A percentile compares a stretch with the other conserved stretches of the same genome.
Evolutionary conservation across 2,329 filamentous ascomycete species (phyloP).

Genomic region (Epichloe brachyelytri): DNA sequence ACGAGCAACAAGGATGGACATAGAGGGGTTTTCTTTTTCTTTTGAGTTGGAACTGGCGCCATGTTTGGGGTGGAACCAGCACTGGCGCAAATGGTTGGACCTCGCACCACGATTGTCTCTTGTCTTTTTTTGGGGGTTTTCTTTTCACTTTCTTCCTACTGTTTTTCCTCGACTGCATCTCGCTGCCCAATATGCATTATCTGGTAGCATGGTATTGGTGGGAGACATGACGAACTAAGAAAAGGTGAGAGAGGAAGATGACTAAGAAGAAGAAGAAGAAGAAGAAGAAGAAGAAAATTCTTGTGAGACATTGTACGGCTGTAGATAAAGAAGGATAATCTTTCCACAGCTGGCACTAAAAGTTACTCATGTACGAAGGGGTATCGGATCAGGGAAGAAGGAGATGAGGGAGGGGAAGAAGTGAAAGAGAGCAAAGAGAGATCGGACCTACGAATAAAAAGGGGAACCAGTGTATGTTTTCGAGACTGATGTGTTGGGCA

Average conservation of each 20-base stretch:
- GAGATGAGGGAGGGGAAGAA: neutral
- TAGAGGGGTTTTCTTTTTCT: conserved; percentile 9
- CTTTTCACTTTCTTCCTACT: neutral
- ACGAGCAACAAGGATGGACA: conserved; percentile 9
- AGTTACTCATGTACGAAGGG: neutral
- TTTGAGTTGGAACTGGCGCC: conserved; percentile 21
- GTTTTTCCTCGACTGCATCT: conserved; percentile 10
- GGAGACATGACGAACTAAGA: neutral
- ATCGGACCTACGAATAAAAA: neutral
- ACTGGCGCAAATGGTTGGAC: conserved; percentile 9
- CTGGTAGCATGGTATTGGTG: conserved; percentile 2
- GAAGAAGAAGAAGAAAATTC: neutral
- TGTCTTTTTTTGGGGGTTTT: conserved; percentile 4
- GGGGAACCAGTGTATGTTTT: neutral
- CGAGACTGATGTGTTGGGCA: neutral
- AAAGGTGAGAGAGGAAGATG: neutral
- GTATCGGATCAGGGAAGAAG: neutral
- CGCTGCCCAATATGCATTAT: conserved; percentile 8
- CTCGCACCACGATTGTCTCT: conserved; percentile 8
- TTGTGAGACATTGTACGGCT: neutral
- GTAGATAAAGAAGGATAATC: neutral
- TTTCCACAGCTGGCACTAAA: neutral
- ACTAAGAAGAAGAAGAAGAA: neutral
- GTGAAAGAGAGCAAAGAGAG: neutral
- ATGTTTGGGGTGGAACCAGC: conserved; percentile 14